Percentiles rank a stretch among this genome's conserved stretches.
Evolutionary conservation across 2,329 filamentous ascomycete species (phyloP).

Genomic region (Herpotrichia juniperi): DNA sequence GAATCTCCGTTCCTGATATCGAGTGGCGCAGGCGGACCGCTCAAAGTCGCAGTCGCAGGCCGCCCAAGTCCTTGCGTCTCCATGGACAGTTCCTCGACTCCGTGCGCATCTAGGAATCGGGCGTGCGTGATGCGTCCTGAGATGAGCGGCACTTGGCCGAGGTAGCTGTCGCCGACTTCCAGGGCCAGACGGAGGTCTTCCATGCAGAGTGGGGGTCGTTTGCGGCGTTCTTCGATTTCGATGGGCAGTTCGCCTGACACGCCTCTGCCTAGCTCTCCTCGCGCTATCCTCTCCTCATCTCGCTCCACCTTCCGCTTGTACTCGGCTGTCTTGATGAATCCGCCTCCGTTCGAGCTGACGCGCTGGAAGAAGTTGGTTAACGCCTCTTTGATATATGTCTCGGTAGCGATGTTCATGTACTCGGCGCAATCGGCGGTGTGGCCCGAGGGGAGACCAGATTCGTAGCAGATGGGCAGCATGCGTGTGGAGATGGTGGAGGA

Average conservation of each 20-base stretch:
- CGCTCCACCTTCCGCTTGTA: constrained; percentile 76
- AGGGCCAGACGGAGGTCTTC: constrained; percentile 79
- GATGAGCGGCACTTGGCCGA: constrained; percentile 79
- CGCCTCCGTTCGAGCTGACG: constrained; percentile 61
- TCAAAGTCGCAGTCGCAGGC: not conserved
- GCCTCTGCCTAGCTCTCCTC: constrained; percentile 77
- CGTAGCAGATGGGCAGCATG: constrained; percentile 70
- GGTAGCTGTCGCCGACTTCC: constrained; percentile 74
- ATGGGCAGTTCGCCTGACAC: constrained; percentile 79
- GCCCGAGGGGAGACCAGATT: constrained; percentile 64
- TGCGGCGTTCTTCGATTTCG: constrained; percentile 77
- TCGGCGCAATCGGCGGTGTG: constrained; percentile 61
- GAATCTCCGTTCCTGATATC: constrained; percentile 11
- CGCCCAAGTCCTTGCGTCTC: not conserved
- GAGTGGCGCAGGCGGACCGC: constrained; percentile 17
- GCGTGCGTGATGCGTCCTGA: constrained; percentile 70
- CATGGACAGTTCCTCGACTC: constrained; percentile 27
- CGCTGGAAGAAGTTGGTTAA: constrained; percentile 61
- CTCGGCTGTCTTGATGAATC: constrained; percentile 73
- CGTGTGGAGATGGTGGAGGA: constrained; percentile 62
- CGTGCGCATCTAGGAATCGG: constrained; percentile 66
- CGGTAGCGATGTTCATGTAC: constrained; percentile 65
- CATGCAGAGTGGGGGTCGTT: constrained; percentile 74
- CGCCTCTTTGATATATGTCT: constrained; percentile 68
- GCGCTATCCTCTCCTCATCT: constrained; percentile 75